Percentiles rank a stretch among this genome's conserved stretches.
phyloP scores from a whole-genome alignment of 1,139 yeast species.

The Hyphopichia pseudoburtonii region DNA sequence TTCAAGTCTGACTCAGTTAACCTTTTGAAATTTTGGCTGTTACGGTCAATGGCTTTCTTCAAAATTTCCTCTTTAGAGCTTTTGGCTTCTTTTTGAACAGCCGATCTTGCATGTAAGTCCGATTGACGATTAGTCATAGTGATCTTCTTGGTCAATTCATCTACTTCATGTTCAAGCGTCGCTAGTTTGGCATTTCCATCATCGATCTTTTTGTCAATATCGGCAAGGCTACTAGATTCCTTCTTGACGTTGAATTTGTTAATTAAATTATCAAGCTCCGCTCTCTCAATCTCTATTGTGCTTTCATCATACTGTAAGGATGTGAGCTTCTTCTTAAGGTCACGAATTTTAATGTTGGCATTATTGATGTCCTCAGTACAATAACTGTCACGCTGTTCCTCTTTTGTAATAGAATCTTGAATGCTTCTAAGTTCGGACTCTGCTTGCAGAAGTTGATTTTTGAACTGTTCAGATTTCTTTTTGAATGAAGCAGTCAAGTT shows the following conservation, averaged over 20 bases:
- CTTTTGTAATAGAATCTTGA: constrained; percentile 37
- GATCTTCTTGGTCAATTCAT: constrained; percentile 52
- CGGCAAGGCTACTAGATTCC: constrained; percentile 25
- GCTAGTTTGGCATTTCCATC: constrained; percentile 37
- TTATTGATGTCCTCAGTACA: constrained; percentile 32
- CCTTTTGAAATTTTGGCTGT: constrained; percentile 8
- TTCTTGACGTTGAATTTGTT: constrained; percentile 22
- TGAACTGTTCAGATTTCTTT: background rate
- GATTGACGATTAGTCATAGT: constrained; percentile 55
- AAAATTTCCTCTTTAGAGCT: constrained; percentile 23
- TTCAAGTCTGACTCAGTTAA: constrained; percentile 21
- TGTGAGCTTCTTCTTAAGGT: constrained; percentile 35
- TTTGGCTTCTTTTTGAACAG: constrained; percentile 40
- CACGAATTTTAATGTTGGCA: constrained; percentile 28
- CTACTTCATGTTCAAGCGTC: constrained; percentile 53
- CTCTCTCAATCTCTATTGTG: constrained; percentile 34
- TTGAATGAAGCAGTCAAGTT: background rate
- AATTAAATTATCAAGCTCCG: constrained; percentile 9
- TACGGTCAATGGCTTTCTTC: constrained; percentile 9
- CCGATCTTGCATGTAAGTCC: constrained; percentile 54
- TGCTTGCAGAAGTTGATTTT: background rate
- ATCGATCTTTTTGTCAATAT: constrained; percentile 37
- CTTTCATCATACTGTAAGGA: constrained; percentile 40
- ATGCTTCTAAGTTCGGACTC: constrained; percentile 14
- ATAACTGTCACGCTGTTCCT: constrained; percentile 41